These are phyloP conservation scores for Xylaria sp. DNA, from an alignment of 495 filamentous ascomycete genomes.

Conservation along the genomic window DNA sequence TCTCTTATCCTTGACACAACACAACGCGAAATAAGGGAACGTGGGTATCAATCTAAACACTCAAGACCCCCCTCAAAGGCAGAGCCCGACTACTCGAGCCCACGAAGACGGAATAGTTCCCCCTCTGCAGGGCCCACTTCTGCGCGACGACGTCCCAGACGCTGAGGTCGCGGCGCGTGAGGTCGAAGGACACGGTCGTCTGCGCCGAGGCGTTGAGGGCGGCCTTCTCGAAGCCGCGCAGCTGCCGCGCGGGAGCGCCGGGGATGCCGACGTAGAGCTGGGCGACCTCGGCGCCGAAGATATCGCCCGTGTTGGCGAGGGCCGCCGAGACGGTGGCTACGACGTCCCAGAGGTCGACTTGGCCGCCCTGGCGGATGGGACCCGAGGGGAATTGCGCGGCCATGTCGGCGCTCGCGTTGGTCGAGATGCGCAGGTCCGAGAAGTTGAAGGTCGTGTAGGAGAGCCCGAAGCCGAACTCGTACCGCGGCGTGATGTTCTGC, in stretches of 20 bases:
- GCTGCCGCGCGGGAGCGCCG: slow-evolving; percentile 54
- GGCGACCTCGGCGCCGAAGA: slow-evolving; percentile 50
- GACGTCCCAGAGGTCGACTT: slow-evolving; percentile 53
- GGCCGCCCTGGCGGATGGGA: slow-evolving; percentile 53
- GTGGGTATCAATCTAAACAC: slow-evolving; percentile 26
- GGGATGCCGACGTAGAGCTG: slow-evolving; percentile 63
- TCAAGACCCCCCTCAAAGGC: slow-evolving; percentile 55
- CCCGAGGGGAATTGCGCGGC: slow-evolving; percentile 32
- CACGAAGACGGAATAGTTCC: slow-evolving; percentile 40
- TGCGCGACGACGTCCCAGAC: slow-evolving; percentile 59
- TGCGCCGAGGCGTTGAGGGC: slow-evolving; percentile 45
- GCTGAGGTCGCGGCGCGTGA: slow-evolving; percentile 63
- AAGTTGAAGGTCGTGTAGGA: slow-evolving; percentile 64
- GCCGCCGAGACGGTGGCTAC: slow-evolving; percentile 49
- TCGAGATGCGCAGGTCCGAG: slow-evolving; percentile 37
- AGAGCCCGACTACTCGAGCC: slow-evolving; percentile 66
- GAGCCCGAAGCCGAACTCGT: slow-evolving; percentile 68
- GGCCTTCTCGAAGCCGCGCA: slow-evolving; percentile 64
- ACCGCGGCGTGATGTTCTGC: slow-evolving; percentile 61
- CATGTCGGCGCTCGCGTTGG: neutral
- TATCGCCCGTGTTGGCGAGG: slow-evolving; percentile 56
- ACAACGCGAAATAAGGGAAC: too few relatives aligned
- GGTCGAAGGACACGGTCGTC: slow-evolving; percentile 46
- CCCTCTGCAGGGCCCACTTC: slow-evolving; percentile 54
- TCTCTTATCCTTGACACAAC: neutral